A percentile compares a stretch with the other conserved stretches of the same genome.
These are phyloP conservation scores for Apiotrichum montevideense DNA, from an alignment of 1,284 basidiomycete genomes.

Conservation along the genomic window DNA sequence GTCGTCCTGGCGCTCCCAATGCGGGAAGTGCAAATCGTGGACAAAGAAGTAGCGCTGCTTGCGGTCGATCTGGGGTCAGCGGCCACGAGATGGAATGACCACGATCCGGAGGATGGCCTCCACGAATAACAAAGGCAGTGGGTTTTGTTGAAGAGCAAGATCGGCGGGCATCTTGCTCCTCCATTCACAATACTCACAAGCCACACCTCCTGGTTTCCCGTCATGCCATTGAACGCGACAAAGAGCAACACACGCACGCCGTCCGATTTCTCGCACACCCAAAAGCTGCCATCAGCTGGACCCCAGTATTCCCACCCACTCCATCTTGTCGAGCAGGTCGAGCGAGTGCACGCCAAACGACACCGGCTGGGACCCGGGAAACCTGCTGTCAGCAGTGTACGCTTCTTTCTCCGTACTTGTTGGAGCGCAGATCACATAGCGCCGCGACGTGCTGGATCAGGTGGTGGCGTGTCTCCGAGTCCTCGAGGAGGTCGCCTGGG, in stretches of 20 bases:
- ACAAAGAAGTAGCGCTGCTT: slow-evolving; percentile 80
- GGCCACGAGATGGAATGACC: no score
- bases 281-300: slow-evolving; percentile 59
- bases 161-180: no score
- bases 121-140: no score
- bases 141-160: no score
- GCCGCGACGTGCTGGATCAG: slow-evolving; percentile 58
- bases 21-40: slow-evolving; percentile 76
- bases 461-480: slow-evolving; percentile 56
- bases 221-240: slow-evolving; percentile 56
- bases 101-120: no score
- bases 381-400: slow-evolving; percentile 51
- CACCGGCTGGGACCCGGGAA: slow-evolving; percentile 89
- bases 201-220: slow-evolving; percentile 65
- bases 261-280: slow-evolving; percentile 99
- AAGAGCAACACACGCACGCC: slow-evolving; percentile 86
- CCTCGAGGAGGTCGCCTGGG: slow-evolving; percentile 36
- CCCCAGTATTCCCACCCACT: slow-evolving; percentile 54
- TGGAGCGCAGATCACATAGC: slow-evolving; percentile 59
- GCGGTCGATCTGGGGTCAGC: slow-evolving; percentile 71
- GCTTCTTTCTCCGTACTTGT: slow-evolving; percentile 48
- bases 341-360: slow-evolving; percentile 71
- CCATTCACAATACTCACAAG: slow-evolving; percentile 53
- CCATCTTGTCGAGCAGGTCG: slow-evolving; percentile 68
- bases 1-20: slow-evolving; percentile 62